phyloP scores from a whole-genome alignment of 768 basidiomycete genomes.

The Tylopilus sp. region DNA sequence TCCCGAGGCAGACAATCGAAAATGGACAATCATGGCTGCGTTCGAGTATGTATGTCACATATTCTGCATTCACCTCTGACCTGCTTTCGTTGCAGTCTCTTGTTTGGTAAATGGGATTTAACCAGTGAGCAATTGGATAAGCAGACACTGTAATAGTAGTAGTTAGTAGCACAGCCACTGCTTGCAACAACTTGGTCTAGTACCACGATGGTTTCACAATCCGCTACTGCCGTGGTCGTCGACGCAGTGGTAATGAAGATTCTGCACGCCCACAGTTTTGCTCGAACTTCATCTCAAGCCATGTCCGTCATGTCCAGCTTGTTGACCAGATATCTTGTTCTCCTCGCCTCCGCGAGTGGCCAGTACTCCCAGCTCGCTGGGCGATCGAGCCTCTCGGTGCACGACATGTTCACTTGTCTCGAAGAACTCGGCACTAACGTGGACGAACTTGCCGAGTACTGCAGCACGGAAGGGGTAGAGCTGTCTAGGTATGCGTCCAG shows the following conservation, averaged over 20 bases:
- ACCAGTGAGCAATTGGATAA: constrained; percentile 20
- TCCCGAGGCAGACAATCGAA: constrained; percentile 93
- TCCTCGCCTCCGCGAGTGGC: constrained; percentile 64
- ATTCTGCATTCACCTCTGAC: constrained; percentile 1
- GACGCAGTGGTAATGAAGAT: constrained; percentile 67
- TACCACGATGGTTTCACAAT: constrained; percentile 32
- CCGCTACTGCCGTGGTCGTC: constrained; percentile 54
- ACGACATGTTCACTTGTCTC: constrained; percentile 63
- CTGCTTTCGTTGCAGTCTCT: constrained; percentile 14
- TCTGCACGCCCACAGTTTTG: constrained; percentile 75
- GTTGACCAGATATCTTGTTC: constrained; percentile 66
- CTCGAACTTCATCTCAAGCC: constrained; percentile 71
- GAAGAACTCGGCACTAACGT: constrained; percentile 72
- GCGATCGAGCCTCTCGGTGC: constrained; percentile 50
- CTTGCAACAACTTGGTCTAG: not conserved
- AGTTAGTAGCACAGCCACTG: constrained; percentile 6
- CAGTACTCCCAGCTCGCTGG: constrained; percentile 76
- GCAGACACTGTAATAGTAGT: not conserved
- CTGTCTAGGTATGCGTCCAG: constrained; percentile 64
- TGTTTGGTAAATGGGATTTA: constrained; percentile 49
- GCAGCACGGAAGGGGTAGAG: constrained; percentile 63
- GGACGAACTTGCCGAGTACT: constrained; percentile 68
- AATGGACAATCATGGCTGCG: constrained; percentile 92
- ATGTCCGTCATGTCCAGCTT: constrained; percentile 69
- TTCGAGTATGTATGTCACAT: constrained; percentile 66